Evolutionary conservation across 2,329 filamentous ascomycete species (phyloP).

Genomic region (Trichoderma brevicompactum): DNA sequence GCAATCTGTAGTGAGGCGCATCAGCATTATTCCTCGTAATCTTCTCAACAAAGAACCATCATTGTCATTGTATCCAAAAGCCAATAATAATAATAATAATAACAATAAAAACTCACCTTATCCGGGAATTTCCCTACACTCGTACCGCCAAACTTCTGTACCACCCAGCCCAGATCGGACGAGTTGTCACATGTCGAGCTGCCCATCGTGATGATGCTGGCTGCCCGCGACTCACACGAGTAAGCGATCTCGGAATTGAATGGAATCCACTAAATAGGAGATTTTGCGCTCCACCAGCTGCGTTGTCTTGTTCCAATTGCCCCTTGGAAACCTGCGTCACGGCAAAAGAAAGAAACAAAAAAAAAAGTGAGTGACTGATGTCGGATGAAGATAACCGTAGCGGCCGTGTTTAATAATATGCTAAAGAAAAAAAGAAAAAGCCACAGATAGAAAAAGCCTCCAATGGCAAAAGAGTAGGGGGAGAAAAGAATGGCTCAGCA

Average conservation of each 20-base stretch:
- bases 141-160: constrained; percentile 95
- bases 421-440: constrained; percentile 2
- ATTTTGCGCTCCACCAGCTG: constrained; percentile 1
- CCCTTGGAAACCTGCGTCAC: not conserved
- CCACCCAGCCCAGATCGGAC: constrained; percentile 68
- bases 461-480: constrained; percentile 1
- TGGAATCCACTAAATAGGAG: not conserved
- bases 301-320: not conserved
- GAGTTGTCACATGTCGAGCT: constrained; percentile 43
- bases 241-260: constrained; percentile 28
- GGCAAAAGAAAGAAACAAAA: not conserved
- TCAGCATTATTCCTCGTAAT: constrained; percentile 16
- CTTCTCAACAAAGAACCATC: not conserved
- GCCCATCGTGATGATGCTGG: constrained; percentile 37
- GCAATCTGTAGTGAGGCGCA: constrained; percentile 43
- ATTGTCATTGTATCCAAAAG: too few species aligned
- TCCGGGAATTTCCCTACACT: constrained; percentile 92
- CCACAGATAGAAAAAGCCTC: constrained; percentile 10
- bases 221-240: constrained; percentile 7
- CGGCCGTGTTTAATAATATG: not conserved
- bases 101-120: constrained; percentile 52
- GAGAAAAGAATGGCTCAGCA: constrained; percentile 7
- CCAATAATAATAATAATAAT: not conserved
- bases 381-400: not conserved
- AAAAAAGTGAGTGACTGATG: constrained; percentile 1